Conservation (phyloP, 345 rosid genomes). For the Hibiscus trionum region DNA sequence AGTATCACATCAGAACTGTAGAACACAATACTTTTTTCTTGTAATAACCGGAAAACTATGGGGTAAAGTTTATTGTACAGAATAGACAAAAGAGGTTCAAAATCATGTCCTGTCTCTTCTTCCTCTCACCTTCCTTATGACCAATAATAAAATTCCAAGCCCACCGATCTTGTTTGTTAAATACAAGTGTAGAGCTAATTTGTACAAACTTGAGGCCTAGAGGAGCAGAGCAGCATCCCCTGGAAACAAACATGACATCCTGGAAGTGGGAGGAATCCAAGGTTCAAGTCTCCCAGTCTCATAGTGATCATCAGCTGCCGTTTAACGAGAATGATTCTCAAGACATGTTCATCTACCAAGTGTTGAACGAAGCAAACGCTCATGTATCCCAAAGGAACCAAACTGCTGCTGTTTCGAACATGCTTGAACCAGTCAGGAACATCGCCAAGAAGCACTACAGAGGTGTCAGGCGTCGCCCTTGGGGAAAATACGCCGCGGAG, state of each 20-base stretch:
- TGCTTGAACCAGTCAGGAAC: conserved; percentile 24
- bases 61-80: background rate
- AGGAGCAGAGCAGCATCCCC: background rate
- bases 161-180: background rate
- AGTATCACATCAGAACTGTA: too few species aligned
- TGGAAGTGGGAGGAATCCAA: background rate
- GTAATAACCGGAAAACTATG: background rate
- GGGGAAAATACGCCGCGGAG: conserved; percentile 70
- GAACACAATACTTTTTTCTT: too few species aligned
- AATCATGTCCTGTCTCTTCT: background rate
- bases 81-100: background rate
- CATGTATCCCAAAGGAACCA: conserved; percentile 11
- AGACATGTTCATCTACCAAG: conserved; percentile 59
- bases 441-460: conserved; percentile 46
- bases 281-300: background rate
- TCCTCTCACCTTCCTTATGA: background rate
- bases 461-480: conserved; percentile 57
- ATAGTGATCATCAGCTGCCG: conserved; percentile 30
- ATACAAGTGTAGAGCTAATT: background rate
- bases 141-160: background rate
- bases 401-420: background rate
- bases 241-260: background rate
- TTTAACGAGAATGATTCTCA: conserved; percentile 64
- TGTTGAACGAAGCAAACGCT: conserved; percentile 30
- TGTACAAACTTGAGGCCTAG: conserved; percentile 2